These are phyloP conservation scores for Calendula officinalis DNA, from an alignment of 129 eudicot genomes.

Conservation along the genomic window DNA sequence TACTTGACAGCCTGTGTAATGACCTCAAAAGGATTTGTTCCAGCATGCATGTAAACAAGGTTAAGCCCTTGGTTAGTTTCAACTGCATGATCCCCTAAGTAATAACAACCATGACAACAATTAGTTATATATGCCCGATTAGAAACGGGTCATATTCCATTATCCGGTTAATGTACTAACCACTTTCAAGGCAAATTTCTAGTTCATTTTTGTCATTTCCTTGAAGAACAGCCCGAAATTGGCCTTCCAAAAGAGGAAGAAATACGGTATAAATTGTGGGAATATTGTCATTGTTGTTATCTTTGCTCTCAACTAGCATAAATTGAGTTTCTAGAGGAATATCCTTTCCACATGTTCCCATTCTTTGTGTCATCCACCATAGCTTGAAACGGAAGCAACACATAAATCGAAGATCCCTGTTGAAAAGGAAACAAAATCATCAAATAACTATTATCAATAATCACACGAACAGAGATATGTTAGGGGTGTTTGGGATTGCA, in stretches of 20 bases:
- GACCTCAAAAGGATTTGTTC: slow-evolving; percentile 90
- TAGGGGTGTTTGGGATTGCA: no score
- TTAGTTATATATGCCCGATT: not conserved
- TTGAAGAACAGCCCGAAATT: slow-evolving; percentile 88
- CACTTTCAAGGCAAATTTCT: slow-evolving; percentile 95
- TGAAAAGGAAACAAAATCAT: slow-evolving; percentile 14
- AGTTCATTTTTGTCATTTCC: slow-evolving; percentile 85
- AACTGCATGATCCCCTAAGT: slow-evolving; percentile 77
- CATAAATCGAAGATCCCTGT: slow-evolving; percentile 85
- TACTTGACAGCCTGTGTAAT: slow-evolving; percentile 80
- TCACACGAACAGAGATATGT: no score
- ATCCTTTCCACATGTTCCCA: slow-evolving; percentile 90
- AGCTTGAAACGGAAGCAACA: slow-evolving; percentile 92
- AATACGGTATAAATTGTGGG: slow-evolving; percentile 76
- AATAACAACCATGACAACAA: slow-evolving; percentile 24
- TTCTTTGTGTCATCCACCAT: slow-evolving; percentile 99
- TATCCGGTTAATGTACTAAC: slow-evolving; percentile 51
- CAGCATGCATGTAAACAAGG: slow-evolving; percentile 92
- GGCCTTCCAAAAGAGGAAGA: slow-evolving; percentile 92
- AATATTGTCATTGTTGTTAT: slow-evolving; percentile 41
- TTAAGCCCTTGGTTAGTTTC: slow-evolving; percentile 66
- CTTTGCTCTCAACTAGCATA: slow-evolving; percentile 86
- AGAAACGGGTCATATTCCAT: not conserved
- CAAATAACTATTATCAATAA: not conserved
- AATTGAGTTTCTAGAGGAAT: slow-evolving; percentile 94